Base-by-base conservation (phyloP, 345 rosid species). In the Dovyalis caffra region DNA sequence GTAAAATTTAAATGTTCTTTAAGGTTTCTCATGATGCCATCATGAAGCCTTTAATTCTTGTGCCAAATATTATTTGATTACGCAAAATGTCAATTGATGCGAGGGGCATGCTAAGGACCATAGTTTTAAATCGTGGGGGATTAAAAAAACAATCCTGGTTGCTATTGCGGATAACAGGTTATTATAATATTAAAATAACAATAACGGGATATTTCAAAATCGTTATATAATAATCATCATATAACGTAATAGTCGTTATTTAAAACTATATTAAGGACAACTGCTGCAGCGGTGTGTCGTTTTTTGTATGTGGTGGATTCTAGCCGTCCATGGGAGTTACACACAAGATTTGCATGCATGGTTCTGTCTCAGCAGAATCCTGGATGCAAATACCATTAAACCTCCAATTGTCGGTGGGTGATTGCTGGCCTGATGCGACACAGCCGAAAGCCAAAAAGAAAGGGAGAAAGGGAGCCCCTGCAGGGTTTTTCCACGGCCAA, bases 1-100 rank as follows among this genome's bases (percentile, higher is more conserved):
- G 60, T 12, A 21, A 21, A 37, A 23, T 43, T 58, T 74, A 64
- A 47, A 32, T 51, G 10, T 58, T 74, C 12, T 18, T 60, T 74
- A 16, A 21, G 18, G 51, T 15, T 11, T 62, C 61, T 31, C 62
- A 58, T 62, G 33, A 16, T 47, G 60, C 33, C 33, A 58, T 73
- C 38, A 65, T 64, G 60, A 74, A 80, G 25, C 64, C 70, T 78
- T 58, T 28, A 66, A 15, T 77, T 68, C 47, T 25, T 49, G 57
- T 32, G 16, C 28, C n/a, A 47, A 18, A 43, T 71, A 18, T 70
- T 68, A 15, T 23, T n/a, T 53, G 60, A 56, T 8, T n/a, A n/a
- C 12, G 14, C 28, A 53, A 16, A 49, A 6, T 18, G 18, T 49
- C 9, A 49, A 5, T 49, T 16, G 56, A 49, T 21, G 9, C 56